Evolutionary conservation across 2,329 filamentous ascomycete genomes (phyloP).

Genomic region (Beauveria pseudobassiana): DNA sequence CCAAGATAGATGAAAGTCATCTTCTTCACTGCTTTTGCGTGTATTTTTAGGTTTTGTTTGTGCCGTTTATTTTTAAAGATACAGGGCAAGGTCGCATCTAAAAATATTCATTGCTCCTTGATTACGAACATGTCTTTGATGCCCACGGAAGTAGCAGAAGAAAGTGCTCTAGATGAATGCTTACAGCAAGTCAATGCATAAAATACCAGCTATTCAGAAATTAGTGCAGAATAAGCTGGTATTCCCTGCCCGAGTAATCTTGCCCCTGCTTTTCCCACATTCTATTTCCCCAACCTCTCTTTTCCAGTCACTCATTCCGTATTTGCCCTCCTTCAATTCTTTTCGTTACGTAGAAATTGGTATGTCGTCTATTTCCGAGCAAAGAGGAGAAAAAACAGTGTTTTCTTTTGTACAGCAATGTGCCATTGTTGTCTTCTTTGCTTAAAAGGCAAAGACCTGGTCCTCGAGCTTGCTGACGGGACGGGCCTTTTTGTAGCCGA

Average conservation of each 20-base stretch:
- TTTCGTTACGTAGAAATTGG: background rate
- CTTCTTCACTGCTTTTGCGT: background rate
- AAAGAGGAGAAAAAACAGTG: background rate
- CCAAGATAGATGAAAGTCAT: background rate
- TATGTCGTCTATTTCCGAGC: background rate
- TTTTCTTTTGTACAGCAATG: background rate
- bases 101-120: background rate
- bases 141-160: too few species aligned
- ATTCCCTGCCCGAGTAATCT: background rate
- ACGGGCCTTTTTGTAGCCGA: conserved; percentile 86
- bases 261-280: background rate
- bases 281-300: background rate
- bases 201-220: background rate
- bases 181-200: background rate
- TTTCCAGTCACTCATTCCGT: background rate
- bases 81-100: background rate
- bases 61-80: background rate
- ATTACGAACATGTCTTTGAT: too few species aligned
- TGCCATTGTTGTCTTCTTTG: background rate
- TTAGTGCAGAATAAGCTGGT: background rate
- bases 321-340: background rate
- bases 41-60: background rate
- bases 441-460: conserved; percentile 87
- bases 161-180: too few species aligned
- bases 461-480: conserved; percentile 97